Evolutionary conservation across 2,329 filamentous ascomycete genomes (phyloP).

Genomic region (Colletotrichum sp.): DNA sequence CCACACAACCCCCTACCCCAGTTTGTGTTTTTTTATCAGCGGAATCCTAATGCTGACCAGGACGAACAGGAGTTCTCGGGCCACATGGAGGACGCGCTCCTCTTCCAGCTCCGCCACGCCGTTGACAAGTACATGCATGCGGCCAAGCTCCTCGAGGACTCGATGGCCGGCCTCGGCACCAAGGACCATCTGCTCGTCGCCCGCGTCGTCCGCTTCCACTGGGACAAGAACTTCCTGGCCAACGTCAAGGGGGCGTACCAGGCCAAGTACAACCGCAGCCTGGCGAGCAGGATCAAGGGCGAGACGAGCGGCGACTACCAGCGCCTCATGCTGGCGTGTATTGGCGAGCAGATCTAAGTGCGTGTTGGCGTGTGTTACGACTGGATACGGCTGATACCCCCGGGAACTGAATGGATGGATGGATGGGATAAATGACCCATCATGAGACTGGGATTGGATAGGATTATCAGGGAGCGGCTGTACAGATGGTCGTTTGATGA

Average conservation of each 20-base stretch:
- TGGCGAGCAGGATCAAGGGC: slow-evolving; percentile 73
- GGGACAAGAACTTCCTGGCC: slow-evolving; percentile 76
- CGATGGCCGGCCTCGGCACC: slow-evolving; percentile 87
- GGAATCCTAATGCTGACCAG: background rate
- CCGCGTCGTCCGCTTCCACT: slow-evolving; percentile 81
- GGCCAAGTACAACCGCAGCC: slow-evolving; percentile 69
- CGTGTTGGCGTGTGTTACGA: background rate
- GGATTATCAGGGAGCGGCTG: background rate
- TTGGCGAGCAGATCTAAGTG: slow-evolving; percentile 45
- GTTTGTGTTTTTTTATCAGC: background rate
- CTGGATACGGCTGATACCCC: slow-evolving; percentile 1
- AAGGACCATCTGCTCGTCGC: slow-evolving; percentile 82
- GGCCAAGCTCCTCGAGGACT: slow-evolving; percentile 79
- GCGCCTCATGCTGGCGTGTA: slow-evolving; percentile 74
- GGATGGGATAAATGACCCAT: background rate
- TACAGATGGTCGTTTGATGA: background rate
- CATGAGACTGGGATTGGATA: background rate
- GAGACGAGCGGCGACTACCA: slow-evolving; percentile 90
- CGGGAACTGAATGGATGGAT: background rate
- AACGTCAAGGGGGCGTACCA: slow-evolving; percentile 82
- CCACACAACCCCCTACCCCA: background rate
- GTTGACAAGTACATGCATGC: slow-evolving; percentile 85
- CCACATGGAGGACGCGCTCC: slow-evolving; percentile 86
- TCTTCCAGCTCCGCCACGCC: slow-evolving; percentile 79
- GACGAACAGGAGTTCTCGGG: slow-evolving; percentile 75